Percentiles rank a stretch among this genome's conserved stretches.
phyloP scores from a whole-genome alignment of 306 rosid species.

The Chamaecrista fasciculata region DNA sequence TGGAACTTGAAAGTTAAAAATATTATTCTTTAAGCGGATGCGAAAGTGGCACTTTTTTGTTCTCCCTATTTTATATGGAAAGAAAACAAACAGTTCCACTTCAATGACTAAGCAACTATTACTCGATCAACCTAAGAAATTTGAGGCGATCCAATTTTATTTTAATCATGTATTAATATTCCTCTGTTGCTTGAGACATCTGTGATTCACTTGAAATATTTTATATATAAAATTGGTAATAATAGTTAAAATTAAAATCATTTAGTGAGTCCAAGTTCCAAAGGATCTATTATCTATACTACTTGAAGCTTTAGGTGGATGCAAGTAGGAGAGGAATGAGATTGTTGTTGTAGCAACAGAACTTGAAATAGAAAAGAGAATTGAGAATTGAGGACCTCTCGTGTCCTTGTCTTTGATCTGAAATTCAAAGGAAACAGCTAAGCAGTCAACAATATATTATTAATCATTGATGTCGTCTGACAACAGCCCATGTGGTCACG shows the following conservation, averaged over 20 bases:
- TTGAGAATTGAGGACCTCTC: background rate
- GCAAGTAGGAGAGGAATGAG: no score
- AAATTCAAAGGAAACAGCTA: background rate
- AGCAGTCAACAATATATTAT: background rate
- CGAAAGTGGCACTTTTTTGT: background rate
- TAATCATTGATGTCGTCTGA: background rate
- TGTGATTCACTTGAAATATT: no score
- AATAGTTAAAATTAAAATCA: no score
- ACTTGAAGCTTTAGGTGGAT: no score
- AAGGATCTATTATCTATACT: no score
- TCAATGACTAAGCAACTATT: background rate
- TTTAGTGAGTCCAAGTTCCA: no score
- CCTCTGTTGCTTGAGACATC: no score
- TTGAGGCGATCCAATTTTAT: no score
- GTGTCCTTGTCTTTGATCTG: no score
- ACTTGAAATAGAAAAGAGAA: background rate
- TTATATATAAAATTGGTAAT: no score
- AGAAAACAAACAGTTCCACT: background rate
- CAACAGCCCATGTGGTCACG: conserved; percentile 8
- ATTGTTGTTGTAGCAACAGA: background rate
- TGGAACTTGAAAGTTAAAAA: background rate
- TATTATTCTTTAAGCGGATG: background rate
- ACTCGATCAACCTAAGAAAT: background rate
- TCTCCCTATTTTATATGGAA: background rate
- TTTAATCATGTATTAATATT: no score